Conservation (phyloP, 2,329 filamentous ascomycete genomes). For the Tolypocladium endophyticum region DNA sequence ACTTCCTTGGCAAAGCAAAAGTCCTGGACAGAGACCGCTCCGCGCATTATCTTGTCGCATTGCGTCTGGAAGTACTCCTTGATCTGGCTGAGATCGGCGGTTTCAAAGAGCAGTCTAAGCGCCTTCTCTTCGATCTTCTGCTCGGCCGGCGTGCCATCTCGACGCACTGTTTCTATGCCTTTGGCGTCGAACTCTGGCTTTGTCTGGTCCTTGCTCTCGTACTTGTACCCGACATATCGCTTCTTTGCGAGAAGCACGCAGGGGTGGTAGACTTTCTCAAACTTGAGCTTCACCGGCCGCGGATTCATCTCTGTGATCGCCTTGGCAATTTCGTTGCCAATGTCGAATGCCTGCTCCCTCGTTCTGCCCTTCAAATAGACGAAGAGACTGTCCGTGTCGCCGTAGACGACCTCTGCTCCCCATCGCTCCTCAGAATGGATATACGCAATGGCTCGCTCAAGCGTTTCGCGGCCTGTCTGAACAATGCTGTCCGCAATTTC, state of each 20-base stretch:
- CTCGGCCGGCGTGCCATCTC: slow-evolving; percentile 89
- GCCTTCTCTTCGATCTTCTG: slow-evolving; percentile 95
- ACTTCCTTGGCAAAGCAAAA: slow-evolving; percentile 95
- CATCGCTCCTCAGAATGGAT: slow-evolving; percentile 83
- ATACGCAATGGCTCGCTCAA: slow-evolving; percentile 84
- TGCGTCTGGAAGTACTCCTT: slow-evolving; percentile 86
- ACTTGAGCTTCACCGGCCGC: slow-evolving; percentile 86
- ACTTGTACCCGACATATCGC: slow-evolving; percentile 96
- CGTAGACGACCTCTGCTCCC: slow-evolving; percentile 95
- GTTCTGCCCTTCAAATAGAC: slow-evolving; percentile 81
- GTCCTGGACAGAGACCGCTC: slow-evolving; percentile 80
- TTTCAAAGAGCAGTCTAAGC: slow-evolving; percentile 80
- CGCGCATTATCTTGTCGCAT: slow-evolving; percentile 86
- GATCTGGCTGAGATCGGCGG: slow-evolving; percentile 76
- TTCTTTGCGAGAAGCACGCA: slow-evolving; percentile 94
- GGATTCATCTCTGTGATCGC: slow-evolving; percentile 85
- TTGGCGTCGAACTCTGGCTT: slow-evolving; percentile 94
- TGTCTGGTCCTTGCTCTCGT: slow-evolving; percentile 64
- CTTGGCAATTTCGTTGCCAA: slow-evolving; percentile 85
- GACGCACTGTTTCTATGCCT: slow-evolving; percentile 91
- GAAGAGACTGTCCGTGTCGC: slow-evolving; percentile 93
- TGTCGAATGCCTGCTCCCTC: slow-evolving; percentile 77
- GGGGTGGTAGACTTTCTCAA: slow-evolving; percentile 96
- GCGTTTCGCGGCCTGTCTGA: slow-evolving; percentile 85
- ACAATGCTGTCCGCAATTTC: slow-evolving; percentile 98